Evolutionary conservation across 1,284 basidiomycete species (phyloP), one percentile per base, ranked within the genome.

Genomic region (Ceratobasidium sp.): DNA sequence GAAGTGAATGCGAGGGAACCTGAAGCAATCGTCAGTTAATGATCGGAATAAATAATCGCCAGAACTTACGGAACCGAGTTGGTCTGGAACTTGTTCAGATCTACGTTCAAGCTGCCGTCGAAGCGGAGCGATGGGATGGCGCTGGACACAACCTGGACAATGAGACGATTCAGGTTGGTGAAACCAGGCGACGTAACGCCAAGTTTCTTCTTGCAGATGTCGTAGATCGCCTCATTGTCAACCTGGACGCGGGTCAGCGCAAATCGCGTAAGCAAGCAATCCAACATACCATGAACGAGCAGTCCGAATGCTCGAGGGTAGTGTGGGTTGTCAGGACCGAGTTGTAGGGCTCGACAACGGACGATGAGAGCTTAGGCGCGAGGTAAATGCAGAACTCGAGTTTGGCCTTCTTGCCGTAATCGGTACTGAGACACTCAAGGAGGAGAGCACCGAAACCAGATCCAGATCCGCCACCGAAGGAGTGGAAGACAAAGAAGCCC

Each of bases 401-500:
- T 86, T 98, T 99, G 71, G 95, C 95, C 86, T 99, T 99, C 83
- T 98, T 99, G 82, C 97, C 97, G 79, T 98, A 99, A 83, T 99
- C 97, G 75, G 92, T 91, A 51, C 95, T 96, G 74, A 99, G 89
- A 75, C 94, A 90, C 84, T 99, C 96, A 76, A 99, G 87, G 72
- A 99, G 86, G 77, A 99, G 91, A 72, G 96, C 96, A 81, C 97
- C 97, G 81, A 99, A 98, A 78, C 96, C 97, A 75, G 97, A 99
- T 79, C 96, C 96, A 78, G 96, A 99, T 83, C 96, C 97, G 82
- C 96, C 96, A 80, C 96, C 97, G 79, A 99, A 98, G 51, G 96
- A 99, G 86, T 98, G 96, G 90, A 99, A 99, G 80, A 99, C 95
- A 81, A 99, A 99, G 88, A 99, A 98, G 78, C 97, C 96, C 83